Evolutionary conservation across 2,329 filamentous ascomycete genomes (phyloP).

Genomic region (Diaporthe capsici): DNA sequence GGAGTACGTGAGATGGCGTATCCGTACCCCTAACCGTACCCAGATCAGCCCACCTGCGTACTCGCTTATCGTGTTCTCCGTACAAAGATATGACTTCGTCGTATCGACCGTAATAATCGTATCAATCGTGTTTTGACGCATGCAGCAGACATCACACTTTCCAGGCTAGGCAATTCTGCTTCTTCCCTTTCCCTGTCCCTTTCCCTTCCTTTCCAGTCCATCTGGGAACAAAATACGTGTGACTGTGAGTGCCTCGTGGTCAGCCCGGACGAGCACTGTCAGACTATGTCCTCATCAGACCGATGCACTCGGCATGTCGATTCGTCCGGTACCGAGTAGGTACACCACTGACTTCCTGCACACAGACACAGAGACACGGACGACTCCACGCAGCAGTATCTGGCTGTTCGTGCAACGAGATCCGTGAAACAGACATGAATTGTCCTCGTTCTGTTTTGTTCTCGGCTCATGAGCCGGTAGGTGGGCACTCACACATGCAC

Average conservation of each 20-base stretch:
- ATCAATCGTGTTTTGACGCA: constrained; percentile 7
- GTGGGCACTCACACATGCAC: not conserved
- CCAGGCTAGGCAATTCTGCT: not conserved
- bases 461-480: constrained; percentile 6
- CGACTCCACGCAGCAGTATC: no score
- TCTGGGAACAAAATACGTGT: not conserved
- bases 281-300: not conserved
- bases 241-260: not conserved
- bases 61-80: constrained; percentile 1
- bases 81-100: no score
- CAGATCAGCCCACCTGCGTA: not conserved
- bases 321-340: not conserved
- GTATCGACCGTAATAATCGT: not conserved
- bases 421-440: not conserved
- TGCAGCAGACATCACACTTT: not conserved
- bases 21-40: no score
- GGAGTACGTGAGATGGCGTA: not conserved
- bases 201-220: no score
- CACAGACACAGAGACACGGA: no score
- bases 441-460: constrained; percentile 1
- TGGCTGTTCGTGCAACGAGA: not conserved
- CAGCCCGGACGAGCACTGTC: not conserved
- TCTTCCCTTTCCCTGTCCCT: no score
- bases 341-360: no score
- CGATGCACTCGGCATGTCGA: not conserved